A percentile compares a stretch with the other conserved stretches of the same genome.
phyloP scores from a whole-genome alignment of 2,329 filamentous ascomycete species.

The Aphanocladium album region DNA sequence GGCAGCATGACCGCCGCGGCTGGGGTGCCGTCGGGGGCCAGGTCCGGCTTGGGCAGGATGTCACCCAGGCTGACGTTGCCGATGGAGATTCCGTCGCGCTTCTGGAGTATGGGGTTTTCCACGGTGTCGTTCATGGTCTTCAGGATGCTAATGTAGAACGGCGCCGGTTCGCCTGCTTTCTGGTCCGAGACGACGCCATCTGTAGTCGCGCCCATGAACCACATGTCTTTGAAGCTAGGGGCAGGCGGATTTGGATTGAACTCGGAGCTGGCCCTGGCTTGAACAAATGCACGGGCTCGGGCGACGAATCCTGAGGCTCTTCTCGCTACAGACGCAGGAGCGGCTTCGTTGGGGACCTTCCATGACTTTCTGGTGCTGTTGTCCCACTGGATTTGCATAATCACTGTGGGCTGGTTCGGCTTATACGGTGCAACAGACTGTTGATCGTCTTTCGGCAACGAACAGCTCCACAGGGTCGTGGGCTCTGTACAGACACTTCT shows the following conservation, averaged over 20 bases:
- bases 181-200: constrained; percentile 61
- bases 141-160: constrained; percentile 79
- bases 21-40: constrained; percentile 65
- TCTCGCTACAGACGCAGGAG: constrained; percentile 24
- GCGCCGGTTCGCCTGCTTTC: constrained; percentile 80
- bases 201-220: constrained; percentile 80
- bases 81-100: constrained; percentile 17
- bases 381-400: constrained; percentile 73
- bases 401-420: constrained; percentile 69
- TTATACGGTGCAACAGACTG: constrained; percentile 56
- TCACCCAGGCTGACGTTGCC: constrained; percentile 26
- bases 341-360: constrained; percentile 39
- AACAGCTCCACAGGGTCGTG: constrained; percentile 78
- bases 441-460: constrained; percentile 73
- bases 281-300: constrained; percentile 21
- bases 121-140: constrained; percentile 35
- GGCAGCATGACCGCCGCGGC: constrained; percentile 69
- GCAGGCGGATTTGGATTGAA: constrained; percentile 52
- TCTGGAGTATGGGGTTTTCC: constrained; percentile 21
- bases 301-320: constrained; percentile 22
- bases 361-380: constrained; percentile 49
- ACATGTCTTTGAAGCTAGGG: constrained; percentile 64
- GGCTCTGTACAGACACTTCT: constrained; percentile 66
- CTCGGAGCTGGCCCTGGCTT: constrained; percentile 14
- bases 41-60: constrained; percentile 58